Evolutionary conservation across 208 protist species (phyloP).

Genomic region (Leptomonas seymouri): DNA sequence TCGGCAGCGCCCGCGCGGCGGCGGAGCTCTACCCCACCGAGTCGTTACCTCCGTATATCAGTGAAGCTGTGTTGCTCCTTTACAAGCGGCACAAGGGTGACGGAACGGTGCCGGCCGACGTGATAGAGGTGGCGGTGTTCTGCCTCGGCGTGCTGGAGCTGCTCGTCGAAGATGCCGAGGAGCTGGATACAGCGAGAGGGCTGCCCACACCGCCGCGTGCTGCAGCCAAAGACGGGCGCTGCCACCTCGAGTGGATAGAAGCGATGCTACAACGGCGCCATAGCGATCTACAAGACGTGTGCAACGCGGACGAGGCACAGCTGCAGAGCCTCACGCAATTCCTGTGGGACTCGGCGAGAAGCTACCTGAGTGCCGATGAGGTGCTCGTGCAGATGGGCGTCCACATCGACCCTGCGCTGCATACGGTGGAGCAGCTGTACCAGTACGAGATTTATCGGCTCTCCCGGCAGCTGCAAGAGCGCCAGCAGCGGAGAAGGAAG

Average conservation of each 20-base stretch:
- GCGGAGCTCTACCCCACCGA: conserved; percentile 38
- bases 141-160: conserved; percentile 25
- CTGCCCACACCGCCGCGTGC: neutral
- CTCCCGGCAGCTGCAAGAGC: conserved; percentile 17
- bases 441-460: conserved; percentile 27
- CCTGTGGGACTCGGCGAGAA: conserved; percentile 23
- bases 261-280: neutral
- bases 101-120: conserved; percentile 2
- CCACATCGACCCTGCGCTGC: conserved; percentile 11
- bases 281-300: neutral
- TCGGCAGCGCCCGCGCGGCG: conserved; percentile 43
- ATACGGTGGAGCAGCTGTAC: conserved; percentile 22
- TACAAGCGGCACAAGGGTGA: conserved; percentile 1
- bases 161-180: conserved; percentile 3
- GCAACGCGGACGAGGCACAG: neutral
- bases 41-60: conserved; percentile 21
- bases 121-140: conserved; percentile 27
- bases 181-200: neutral
- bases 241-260: conserved; percentile 26
- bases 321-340: conserved; percentile 22
- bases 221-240: neutral
- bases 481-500: neutral
- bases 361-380: conserved; percentile 6
- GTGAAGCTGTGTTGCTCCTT: conserved; percentile 11
- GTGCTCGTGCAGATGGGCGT: conserved; percentile 15